Conservation (phyloP, 1,139 yeast genomes). For the Zygoascus hellenicus region DNA sequence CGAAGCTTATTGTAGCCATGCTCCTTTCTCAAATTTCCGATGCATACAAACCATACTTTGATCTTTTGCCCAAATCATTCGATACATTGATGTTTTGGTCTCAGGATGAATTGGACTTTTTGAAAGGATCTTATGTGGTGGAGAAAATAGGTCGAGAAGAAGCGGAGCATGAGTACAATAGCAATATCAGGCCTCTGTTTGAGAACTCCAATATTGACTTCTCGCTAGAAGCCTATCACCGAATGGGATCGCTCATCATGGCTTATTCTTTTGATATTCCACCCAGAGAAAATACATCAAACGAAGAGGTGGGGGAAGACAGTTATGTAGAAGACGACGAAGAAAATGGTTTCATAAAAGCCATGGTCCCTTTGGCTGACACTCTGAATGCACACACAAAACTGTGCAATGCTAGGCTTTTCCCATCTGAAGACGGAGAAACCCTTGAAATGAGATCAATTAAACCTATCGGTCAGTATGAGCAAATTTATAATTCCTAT, state of each 20-base stretch:
- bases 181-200: constrained; percentile 34
- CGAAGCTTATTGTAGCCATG: constrained; percentile 61
- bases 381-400: constrained; percentile 80
- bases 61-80: constrained; percentile 59
- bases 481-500: constrained; percentile 80
- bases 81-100: constrained; percentile 82
- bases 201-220: constrained; percentile 30
- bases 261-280: constrained; percentile 61
- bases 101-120: constrained; percentile 40
- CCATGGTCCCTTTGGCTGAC: constrained; percentile 93
- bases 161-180: constrained; percentile 56
- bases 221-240: constrained; percentile 55
- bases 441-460: constrained; percentile 64
- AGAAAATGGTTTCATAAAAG: constrained; percentile 52
- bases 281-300: constrained; percentile 15
- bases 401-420: constrained; percentile 67
- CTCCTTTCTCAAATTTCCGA: constrained; percentile 43
- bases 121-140: constrained; percentile 66
- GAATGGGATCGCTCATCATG: constrained; percentile 65
- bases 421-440: constrained; percentile 32
- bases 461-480: constrained; percentile 54
- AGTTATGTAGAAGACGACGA: constrained; percentile 37
- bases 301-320: constrained; percentile 28
- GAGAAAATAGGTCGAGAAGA: constrained; percentile 64
- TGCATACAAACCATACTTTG: constrained; percentile 65